Conservation (phyloP, 148 eudicot species). For the Drosera capensis region DNA sequence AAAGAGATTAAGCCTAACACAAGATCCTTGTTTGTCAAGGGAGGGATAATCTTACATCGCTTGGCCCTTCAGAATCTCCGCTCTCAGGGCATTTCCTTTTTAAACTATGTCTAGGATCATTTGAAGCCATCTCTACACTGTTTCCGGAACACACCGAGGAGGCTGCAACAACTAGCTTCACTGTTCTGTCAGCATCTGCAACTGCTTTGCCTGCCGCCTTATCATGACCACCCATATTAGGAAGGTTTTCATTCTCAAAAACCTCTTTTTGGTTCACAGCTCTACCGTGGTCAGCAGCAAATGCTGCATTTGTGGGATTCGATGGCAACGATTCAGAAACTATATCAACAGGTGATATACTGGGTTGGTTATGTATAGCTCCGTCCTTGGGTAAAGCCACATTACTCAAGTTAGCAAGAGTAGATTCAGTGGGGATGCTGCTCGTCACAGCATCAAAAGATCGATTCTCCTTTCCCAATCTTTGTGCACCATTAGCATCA, state of each 20-base stretch:
- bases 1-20: constrained; percentile 1
- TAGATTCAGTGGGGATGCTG: constrained; percentile 15
- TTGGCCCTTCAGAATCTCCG: constrained; percentile 66
- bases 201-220: constrained; percentile 14
- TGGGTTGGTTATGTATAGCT: constrained; percentile 12
- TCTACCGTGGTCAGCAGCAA: constrained; percentile 16
- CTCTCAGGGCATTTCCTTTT: constrained; percentile 59
- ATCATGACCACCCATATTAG: constrained; percentile 14
- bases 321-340: constrained; percentile 2
- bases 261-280: constrained; percentile 10
- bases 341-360: constrained; percentile 9
- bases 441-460: constrained; percentile 14
- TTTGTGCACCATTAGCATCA: constrained; percentile 15
- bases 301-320: not conserved
- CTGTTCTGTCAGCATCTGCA: constrained; percentile 18
- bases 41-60: constrained; percentile 43
- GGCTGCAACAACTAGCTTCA: constrained; percentile 42
- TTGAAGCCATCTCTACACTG: constrained; percentile 59
- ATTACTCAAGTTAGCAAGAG: constrained; percentile 13
- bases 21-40: constrained; percentile 1
- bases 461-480: constrained; percentile 14
- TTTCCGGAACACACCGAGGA: constrained; percentile 89
- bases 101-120: constrained; percentile 30
- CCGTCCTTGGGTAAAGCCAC: constrained; percentile 19
- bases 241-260: constrained; percentile 10